phyloP scores from a whole-genome alignment of 23 red algal species.

The Cyanidium caldarium region DNA sequence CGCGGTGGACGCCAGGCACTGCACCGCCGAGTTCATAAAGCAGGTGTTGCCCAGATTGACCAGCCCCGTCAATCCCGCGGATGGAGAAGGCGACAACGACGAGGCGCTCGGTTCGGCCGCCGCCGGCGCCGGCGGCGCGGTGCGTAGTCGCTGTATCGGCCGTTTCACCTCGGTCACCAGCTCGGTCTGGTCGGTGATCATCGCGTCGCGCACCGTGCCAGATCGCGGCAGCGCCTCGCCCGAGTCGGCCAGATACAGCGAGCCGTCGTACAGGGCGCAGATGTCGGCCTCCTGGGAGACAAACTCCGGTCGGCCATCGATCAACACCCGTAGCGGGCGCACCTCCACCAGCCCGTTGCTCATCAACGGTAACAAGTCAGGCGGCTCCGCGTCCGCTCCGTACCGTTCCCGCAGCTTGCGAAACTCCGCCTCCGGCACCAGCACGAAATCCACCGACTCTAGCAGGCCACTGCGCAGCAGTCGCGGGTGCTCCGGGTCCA shows the following conservation, averaged over 20 bases:
- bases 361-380: neutral
- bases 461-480: neutral
- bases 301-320: neutral
- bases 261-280: neutral
- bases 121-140: neutral
- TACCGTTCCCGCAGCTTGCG: neutral
- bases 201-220: neutral
- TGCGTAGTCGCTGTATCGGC: neutral
- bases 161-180: neutral
- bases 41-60: conserved; percentile 23
- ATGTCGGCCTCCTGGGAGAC: conserved; percentile 3
- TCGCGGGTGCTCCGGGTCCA: neutral
- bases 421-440: neutral
- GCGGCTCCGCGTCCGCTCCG: neutral
- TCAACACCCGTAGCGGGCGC: neutral
- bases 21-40: conserved; percentile 22
- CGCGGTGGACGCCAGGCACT: conserved; percentile 15
- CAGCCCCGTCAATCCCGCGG: conserved; percentile 7
- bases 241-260: neutral
- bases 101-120: too few relatives aligned
- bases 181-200: neutral
- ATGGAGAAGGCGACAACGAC: too few relatives aligned
- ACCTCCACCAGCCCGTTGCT: conserved; percentile 5
- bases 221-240: neutral
- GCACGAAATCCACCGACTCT: neutral